Conservation (phyloP, 768 basidiomycete genomes). For the Amanita inopinata region DNA sequence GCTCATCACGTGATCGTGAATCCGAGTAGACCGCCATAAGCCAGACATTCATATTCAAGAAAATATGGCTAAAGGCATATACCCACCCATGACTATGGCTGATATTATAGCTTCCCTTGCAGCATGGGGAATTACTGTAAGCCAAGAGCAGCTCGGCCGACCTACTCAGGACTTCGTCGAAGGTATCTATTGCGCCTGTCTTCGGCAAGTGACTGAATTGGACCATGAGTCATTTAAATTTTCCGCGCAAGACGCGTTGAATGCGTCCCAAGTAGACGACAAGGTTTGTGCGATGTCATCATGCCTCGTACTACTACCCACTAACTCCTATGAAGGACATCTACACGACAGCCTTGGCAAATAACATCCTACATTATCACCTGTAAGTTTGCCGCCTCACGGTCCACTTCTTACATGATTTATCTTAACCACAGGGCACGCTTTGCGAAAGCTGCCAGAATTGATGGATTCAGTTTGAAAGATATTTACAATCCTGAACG, state of each 20-base stretch:
- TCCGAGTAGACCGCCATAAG: no score
- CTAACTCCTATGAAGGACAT: slow-evolving; percentile 41
- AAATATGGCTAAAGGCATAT: slow-evolving; percentile 38
- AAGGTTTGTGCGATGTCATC: slow-evolving; percentile 30
- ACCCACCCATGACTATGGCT: slow-evolving; percentile 52
- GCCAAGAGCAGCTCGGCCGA: slow-evolving; percentile 53
- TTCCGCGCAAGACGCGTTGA: slow-evolving; percentile 46
- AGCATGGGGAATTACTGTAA: slow-evolving; percentile 61
- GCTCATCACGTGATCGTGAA: slow-evolving; percentile 2
- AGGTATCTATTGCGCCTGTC: slow-evolving; percentile 57
- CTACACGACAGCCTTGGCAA: slow-evolving; percentile 46
- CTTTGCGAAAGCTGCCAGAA: slow-evolving; percentile 62
- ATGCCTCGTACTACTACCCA: not conserved
- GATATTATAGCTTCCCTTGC: slow-evolving; percentile 59
- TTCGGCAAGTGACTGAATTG: slow-evolving; percentile 63
- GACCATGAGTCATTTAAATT: slow-evolving; percentile 47
- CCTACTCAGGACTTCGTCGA: slow-evolving; percentile 68
- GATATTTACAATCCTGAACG: slow-evolving; percentile 69
- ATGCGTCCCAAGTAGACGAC: slow-evolving; percentile 39
- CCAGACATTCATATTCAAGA: not conserved
- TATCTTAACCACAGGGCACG: slow-evolving; percentile 36
- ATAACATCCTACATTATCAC: slow-evolving; percentile 61
- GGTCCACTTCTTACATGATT: slow-evolving; percentile 4
- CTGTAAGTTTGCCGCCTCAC: slow-evolving; percentile 32
- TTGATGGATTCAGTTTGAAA: slow-evolving; percentile 66